Conservation (phyloP, 768 basidiomycete genomes). For the Pleurotus ostreatus region DNA sequence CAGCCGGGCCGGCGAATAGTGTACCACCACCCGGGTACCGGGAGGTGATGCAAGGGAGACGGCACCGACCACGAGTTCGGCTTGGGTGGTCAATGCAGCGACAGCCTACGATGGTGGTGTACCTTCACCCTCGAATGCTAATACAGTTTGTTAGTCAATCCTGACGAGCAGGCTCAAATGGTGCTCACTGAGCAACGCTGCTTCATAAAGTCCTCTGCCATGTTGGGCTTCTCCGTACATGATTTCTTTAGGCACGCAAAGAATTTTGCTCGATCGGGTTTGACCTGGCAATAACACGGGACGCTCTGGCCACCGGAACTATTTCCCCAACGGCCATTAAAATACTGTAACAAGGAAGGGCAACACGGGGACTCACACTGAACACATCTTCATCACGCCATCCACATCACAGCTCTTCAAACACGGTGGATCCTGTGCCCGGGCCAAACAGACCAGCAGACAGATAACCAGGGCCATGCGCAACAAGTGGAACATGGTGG, state of each 20-base stretch:
- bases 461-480: neutral
- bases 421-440: neutral
- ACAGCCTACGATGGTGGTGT: neutral
- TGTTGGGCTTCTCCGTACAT: neutral
- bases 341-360: too few species aligned
- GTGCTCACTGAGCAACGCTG: neutral
- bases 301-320: neutral
- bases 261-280: constrained; percentile 5
- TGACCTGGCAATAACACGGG: constrained; percentile 4
- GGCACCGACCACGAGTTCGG: too few species aligned
- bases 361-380: neutral
- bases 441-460: neutral
- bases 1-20: neutral
- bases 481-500: neutral
- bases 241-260: constrained; percentile 5
- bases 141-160: neutral
- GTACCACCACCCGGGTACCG: neutral
- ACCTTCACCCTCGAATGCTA: neutral
- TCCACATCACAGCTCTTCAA: constrained; percentile 5
- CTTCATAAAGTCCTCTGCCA: constrained; percentile 5
- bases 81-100: neutral
- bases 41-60: too few species aligned
- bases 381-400: constrained; percentile 2
- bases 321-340: neutral
- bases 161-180: neutral